phyloP scores from a whole-genome alignment of 2,329 filamentous ascomycete species.

The Epichloe typhina region DNA sequence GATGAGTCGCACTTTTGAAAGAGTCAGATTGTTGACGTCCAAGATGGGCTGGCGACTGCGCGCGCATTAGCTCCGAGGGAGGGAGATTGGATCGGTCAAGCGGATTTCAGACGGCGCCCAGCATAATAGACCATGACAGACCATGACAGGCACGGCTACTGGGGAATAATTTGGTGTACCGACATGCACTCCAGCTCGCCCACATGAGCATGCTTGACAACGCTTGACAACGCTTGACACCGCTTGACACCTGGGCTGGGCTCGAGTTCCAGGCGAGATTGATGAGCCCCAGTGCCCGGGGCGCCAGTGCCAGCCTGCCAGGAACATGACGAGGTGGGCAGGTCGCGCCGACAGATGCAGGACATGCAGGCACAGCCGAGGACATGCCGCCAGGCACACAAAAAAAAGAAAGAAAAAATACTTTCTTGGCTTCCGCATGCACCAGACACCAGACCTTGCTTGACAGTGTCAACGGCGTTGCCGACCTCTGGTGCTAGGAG shows the following conservation, averaged over 20 bases:
- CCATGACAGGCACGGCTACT: neutral
- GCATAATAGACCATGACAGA: neutral
- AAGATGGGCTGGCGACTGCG: neutral
- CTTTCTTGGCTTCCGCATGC: too few species aligned
- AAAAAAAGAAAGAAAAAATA: too few species aligned
- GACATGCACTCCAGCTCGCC: neutral
- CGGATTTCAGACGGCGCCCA: constrained; percentile 1
- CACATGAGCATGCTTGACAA: neutral
- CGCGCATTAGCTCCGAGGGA: constrained; percentile 1
- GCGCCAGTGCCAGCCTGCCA: neutral
- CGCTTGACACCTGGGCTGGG: neutral
- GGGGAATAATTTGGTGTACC: neutral
- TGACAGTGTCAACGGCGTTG: neutral
- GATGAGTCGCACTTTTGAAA: neutral
- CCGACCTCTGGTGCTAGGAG: neutral
- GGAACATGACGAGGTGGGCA: neutral
- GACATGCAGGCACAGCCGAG: too few species aligned
- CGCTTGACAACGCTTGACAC: neutral
- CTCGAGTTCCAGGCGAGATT: neutral
- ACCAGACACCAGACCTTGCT: neutral
- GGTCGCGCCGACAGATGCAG: neutral
- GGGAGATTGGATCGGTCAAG: constrained; percentile 4
- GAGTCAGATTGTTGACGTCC: neutral
- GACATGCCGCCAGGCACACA: too few species aligned
- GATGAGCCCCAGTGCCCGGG: neutral